Evolutionary conservation across 768 basidiomycete genomes (phyloP).

Genomic region (Tylopilus subfusipes): DNA sequence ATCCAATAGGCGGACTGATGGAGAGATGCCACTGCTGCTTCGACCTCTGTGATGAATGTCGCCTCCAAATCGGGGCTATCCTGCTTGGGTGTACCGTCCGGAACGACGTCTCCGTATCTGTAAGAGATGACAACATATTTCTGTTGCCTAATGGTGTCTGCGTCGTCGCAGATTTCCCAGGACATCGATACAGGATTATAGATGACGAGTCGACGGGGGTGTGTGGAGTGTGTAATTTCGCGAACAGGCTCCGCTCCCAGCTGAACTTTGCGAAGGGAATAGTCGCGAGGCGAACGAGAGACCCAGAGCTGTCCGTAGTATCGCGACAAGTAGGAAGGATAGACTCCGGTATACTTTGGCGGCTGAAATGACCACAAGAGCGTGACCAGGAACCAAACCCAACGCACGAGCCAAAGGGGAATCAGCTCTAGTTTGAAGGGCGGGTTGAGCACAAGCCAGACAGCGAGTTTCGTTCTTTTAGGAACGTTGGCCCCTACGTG

Average conservation of each 20-base stretch:
- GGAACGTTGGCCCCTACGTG: neutral
- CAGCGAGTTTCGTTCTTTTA: conserved; percentile 11
- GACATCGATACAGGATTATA: neutral
- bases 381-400: conserved; percentile 16
- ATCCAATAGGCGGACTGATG: conserved; percentile 20
- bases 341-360: conserved; percentile 2
- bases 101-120: conserved; percentile 11
- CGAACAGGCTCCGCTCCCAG: conserved; percentile 1
- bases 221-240: conserved; percentile 10
- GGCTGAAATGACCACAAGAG: conserved; percentile 14
- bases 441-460: conserved; percentile 12
- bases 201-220: conserved; percentile 20
- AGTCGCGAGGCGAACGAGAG: conserved; percentile 20
- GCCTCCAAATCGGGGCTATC: neutral
- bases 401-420: conserved; percentile 13
- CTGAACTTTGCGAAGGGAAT: conserved; percentile 14
- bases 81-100: neutral
- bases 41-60: conserved; percentile 6
- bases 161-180: conserved; percentile 6
- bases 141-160: conserved; percentile 3
- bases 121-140: conserved; percentile 22
- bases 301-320: conserved; percentile 25
- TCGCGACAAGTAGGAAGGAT: conserved; percentile 17
- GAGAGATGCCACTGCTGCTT: conserved; percentile 5
- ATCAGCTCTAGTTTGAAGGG: neutral